phyloP scores from a whole-genome alignment of 495 filamentous ascomycete species.

The Hapsidospora chrysogenum region DNA sequence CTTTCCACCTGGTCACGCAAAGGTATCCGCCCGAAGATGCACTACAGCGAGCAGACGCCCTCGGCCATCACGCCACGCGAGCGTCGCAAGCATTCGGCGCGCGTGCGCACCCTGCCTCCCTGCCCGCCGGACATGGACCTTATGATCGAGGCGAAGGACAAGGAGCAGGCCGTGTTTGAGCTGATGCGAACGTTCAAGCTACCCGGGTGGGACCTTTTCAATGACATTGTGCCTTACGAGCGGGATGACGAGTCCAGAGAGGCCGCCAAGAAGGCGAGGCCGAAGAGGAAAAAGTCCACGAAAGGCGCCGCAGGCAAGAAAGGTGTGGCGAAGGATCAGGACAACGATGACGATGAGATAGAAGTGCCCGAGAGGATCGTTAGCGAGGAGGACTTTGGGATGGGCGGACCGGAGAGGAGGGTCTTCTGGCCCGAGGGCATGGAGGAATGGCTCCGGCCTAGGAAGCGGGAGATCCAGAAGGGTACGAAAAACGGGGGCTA shows the following conservation, averaged over 20 bases:
- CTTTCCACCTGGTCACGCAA: conserved; percentile 74
- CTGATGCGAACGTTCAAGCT: conserved; percentile 78
- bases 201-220: conserved; percentile 56
- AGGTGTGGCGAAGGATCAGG: conserved; percentile 15
- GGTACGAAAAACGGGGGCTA: conserved; percentile 7
- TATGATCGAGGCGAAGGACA: conserved; percentile 98
- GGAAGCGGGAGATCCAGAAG: conserved; percentile 51
- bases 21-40: conserved; percentile 86
- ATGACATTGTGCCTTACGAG: conserved; percentile 62
- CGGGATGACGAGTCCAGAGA: conserved; percentile 54
- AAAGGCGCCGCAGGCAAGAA: conserved; percentile 9
- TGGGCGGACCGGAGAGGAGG: conserved; percentile 73
- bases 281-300: conserved; percentile 15
- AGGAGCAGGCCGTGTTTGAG: conserved; percentile 93
- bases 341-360: conserved; percentile 29
- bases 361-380: conserved; percentile 23
- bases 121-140: conserved; percentile 73
- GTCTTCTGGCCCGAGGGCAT: conserved; percentile 86
- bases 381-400: conserved; percentile 55
- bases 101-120: conserved; percentile 64
- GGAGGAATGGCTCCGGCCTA: conserved; percentile 80
- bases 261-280: conserved; percentile 29
- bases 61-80: conserved; percentile 59
- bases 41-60: conserved; percentile 71
- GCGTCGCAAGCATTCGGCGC: conserved; percentile 66